Base-by-base conservation (phyloP, 176 grass and related monocot genomes). In the Lolium perenne region DNA sequence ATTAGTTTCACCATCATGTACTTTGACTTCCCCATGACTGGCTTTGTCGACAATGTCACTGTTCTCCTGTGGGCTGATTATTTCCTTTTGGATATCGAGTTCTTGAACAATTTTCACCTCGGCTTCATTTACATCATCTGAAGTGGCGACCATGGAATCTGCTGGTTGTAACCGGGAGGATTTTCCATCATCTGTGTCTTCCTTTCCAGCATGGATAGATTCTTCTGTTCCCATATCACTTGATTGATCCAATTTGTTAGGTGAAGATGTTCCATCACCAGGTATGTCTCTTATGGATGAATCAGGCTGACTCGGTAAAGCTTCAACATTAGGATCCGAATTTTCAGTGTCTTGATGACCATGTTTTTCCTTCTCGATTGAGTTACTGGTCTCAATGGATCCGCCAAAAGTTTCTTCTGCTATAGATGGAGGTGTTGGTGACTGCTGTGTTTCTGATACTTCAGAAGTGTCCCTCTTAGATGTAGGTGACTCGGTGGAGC, bases 221-320 rank as follows among this genome's bases (percentile, higher is more conserved):
- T 85, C 80, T 40, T 21, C 48, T 26, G 29, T 61, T 86, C 84
- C 47, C 11, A 59, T 89, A 80, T 66, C 49, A 84, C 54, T 72
- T 63, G 80, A 84, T 80, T 80, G 60, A 72, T 91, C 89, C 45
- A 70, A 69, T 87, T 90, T 90, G 86, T 75, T 58, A 83, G 82
- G 84, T n/a, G 66, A 88, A 85, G 85, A 58, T 76, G 66, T 38
- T 71, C 38, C 71, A 76, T 6, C 85, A 76, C 85, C 80, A 71
- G 61, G 38, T 77, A 73, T 87, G 59, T 89, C 87, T 65, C 70
- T 17, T 2, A 32, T 49, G 4, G 57, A 78, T 46, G 77, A 56
- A 83, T 40, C 68, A 83, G 60, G 29, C 83, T 93, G 77, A 66
- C 50, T 78, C 11, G 20, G 40, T 70, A 47, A 64, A 50, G 57